Conservation (phyloP, 2,329 filamentous ascomycete genomes). For the Monilinia aucupariae region DNA sequence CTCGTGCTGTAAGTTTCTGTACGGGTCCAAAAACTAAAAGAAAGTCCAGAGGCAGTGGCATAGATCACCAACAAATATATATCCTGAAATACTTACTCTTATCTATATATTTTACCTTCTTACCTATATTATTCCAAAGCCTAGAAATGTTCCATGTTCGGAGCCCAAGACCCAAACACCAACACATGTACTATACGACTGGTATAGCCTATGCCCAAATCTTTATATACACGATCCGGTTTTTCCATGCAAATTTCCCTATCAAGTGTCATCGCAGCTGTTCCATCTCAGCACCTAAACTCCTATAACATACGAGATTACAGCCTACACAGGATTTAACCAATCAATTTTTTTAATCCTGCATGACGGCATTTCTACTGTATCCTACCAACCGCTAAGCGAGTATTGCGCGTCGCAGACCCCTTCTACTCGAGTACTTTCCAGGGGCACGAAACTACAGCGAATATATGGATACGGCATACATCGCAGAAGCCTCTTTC, state of each 20-base stretch:
- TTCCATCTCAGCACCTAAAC: background rate
- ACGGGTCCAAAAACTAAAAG: background rate
- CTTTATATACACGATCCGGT: background rate
- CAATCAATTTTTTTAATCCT: too few species aligned
- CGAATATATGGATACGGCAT: background rate
- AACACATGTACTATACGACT: background rate
- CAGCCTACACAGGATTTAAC: too few species aligned
- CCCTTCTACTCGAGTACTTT: background rate
- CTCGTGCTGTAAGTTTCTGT: too few species aligned
- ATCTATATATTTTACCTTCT: background rate
- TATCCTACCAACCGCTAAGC: background rate
- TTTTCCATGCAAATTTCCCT: background rate
- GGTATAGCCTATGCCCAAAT: background rate
- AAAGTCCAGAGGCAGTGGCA: background rate
- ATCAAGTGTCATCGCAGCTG: background rate
- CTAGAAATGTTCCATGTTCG: background rate
- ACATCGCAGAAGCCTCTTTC: background rate
- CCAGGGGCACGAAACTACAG: constrained; percentile 2
- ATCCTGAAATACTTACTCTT: background rate
- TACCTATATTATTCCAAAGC: background rate
- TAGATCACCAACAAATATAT: background rate
- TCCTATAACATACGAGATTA: background rate
- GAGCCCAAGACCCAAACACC: background rate
- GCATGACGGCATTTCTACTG: too few species aligned
- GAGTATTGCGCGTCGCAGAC: background rate